phyloP scores from a whole-genome alignment of 2,329 filamentous ascomycete species.

The Alternaria tenuissima region DNA sequence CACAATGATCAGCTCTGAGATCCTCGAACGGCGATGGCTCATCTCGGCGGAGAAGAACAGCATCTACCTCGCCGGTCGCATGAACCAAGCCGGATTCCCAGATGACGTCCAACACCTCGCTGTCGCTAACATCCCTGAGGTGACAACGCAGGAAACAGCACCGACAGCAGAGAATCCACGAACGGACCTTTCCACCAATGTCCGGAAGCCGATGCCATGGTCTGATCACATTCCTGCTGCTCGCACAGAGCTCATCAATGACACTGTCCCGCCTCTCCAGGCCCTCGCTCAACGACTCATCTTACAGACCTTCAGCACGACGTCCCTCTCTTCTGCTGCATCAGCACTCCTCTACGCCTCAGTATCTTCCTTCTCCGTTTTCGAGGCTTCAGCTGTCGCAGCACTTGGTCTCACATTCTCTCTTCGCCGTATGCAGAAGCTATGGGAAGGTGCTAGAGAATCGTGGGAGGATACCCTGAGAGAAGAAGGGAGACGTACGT shows the following conservation, averaged over 20 bases:
- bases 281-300: conserved; percentile 62
- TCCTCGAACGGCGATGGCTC: conserved; percentile 80
- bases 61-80: conserved; percentile 82
- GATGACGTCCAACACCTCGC: conserved; percentile 25
- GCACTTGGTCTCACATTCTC: conserved; percentile 67
- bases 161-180: conserved; percentile 27
- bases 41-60: conserved; percentile 78
- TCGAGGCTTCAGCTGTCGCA: conserved; percentile 67
- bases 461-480: conserved; percentile 62
- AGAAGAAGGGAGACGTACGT: conserved; percentile 65
- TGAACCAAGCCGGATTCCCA: conserved; percentile 69
- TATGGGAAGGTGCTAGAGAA: conserved; percentile 64
- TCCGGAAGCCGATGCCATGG: conserved; percentile 63
- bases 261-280: conserved; percentile 55
- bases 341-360: conserved; percentile 65
- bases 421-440: conserved; percentile 64
- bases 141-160: conserved; percentile 27
- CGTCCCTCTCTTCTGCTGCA: conserved; percentile 64
- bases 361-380: conserved; percentile 58
- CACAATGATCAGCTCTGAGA: conserved; percentile 79
- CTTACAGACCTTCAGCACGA: conserved; percentile 76
- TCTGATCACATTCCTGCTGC: conserved; percentile 76
- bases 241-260: conserved; percentile 60
- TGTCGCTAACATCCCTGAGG: conserved; percentile 18
- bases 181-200: conserved; percentile 36